phyloP scores from a whole-genome alignment of 768 basidiomycete genomes.

The Boletus patriciae region DNA sequence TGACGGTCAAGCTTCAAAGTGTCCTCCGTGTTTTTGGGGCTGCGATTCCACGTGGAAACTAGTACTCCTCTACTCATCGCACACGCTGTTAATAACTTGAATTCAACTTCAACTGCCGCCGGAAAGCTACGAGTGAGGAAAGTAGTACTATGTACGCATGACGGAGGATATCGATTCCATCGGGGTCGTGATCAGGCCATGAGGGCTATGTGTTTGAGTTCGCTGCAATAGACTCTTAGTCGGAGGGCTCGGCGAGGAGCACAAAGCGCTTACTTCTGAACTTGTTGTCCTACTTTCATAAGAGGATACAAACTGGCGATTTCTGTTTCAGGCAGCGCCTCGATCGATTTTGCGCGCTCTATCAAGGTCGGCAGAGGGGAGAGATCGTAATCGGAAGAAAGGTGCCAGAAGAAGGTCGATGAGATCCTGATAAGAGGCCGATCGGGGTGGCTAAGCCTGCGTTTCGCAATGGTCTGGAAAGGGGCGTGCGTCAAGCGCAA shows the following conservation, averaged over 20 bases:
- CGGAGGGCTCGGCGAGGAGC: not conserved
- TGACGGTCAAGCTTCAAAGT: constrained; percentile 81
- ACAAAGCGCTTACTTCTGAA: constrained; percentile 60
- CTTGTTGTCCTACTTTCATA: constrained; percentile 89
- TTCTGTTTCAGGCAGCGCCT: constrained; percentile 34
- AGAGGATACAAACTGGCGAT: constrained; percentile 49
- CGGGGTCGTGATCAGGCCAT: constrained; percentile 53
- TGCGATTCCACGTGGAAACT: constrained; percentile 25
- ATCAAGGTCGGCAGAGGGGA: constrained; percentile 57
- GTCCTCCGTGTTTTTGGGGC: constrained; percentile 65
- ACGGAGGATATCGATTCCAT: not conserved
- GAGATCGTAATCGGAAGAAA: constrained; percentile 83
- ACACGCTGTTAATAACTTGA: constrained; percentile 17
- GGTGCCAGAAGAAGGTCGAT: constrained; percentile 95
- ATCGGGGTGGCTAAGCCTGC: constrained; percentile 57
- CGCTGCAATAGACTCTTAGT: constrained; percentile 44
- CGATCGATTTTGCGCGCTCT: constrained; percentile 45
- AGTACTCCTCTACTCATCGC: not conserved
- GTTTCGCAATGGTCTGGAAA: constrained; percentile 58
- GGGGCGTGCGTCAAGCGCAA: not conserved
- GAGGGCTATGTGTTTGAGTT: constrained; percentile 77
- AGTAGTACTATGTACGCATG: not conserved
- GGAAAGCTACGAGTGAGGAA: not conserved
- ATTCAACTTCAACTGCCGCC: constrained; percentile 38
- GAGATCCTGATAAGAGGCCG: constrained; percentile 95